Evolutionary conservation across 768 basidiomycete genomes (phyloP).

Genomic region (Hirschioporus abietinus): DNA sequence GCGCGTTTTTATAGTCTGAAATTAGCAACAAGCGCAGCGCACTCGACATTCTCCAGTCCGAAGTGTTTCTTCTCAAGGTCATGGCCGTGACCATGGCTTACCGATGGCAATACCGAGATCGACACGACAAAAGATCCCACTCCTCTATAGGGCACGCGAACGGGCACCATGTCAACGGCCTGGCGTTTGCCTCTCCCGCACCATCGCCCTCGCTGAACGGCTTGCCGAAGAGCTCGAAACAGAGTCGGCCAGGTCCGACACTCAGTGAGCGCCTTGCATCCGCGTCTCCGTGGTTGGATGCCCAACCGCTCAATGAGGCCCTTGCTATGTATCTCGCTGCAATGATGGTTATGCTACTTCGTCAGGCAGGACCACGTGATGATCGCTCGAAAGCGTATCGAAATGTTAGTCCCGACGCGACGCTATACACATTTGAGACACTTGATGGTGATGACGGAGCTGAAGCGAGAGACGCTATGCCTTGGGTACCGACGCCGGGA

Average conservation of each 20-base stretch:
- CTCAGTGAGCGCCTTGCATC: conserved; percentile 33
- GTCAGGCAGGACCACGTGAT: conserved; percentile 60
- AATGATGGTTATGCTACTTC: conserved; percentile 78
- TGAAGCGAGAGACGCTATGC: conserved; percentile 1
- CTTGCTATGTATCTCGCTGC: conserved; percentile 78
- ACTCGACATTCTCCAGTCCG: conserved; percentile 77
- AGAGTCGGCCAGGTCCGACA: conserved; percentile 17
- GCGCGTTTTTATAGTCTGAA: not conserved
- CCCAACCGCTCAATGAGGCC: conserved; percentile 71
- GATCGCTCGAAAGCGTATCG: conserved; percentile 53
- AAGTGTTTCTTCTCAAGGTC: conserved; percentile 81
- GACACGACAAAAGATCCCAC: conserved; percentile 33
- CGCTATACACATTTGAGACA: conserved; percentile 69
- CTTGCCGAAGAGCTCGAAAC: conserved; percentile 21
- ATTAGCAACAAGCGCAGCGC: conserved; percentile 26
- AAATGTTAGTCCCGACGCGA: conserved; percentile 54
- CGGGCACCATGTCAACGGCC: conserved; percentile 24
- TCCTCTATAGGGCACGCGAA: conserved; percentile 35
- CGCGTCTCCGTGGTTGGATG: conserved; percentile 51
- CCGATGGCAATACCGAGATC: conserved; percentile 52
- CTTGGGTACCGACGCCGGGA: conserved; percentile 6
- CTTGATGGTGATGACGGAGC: conserved; percentile 26
- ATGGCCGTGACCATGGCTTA: conserved; percentile 72
- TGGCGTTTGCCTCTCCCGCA: conserved; percentile 32
- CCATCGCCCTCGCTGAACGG: conserved; percentile 12